phyloP scores from a whole-genome alignment of 768 basidiomycete genomes.

The Crepidotus variabilis region DNA sequence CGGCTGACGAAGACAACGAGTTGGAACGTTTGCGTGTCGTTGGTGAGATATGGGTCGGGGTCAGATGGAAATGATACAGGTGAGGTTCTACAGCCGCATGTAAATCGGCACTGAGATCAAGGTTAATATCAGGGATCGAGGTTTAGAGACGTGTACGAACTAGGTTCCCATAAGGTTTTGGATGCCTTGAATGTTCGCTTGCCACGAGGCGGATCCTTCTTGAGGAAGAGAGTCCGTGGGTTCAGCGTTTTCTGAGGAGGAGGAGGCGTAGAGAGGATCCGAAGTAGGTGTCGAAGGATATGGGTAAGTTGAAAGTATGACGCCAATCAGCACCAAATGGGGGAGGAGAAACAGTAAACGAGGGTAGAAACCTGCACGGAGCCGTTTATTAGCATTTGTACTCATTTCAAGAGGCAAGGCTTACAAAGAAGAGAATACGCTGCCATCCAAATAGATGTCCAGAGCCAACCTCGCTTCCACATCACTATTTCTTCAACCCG shows the following conservation, averaged over 20 bases:
- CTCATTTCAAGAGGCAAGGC: constrained; percentile 22
- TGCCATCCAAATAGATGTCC: constrained; percentile 73
- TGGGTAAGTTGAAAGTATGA: constrained; percentile 68
- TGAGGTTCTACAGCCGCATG: constrained; percentile 52
- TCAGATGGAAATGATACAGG: constrained; percentile 47
- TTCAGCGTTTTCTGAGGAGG: constrained; percentile 8
- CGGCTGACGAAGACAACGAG: constrained; percentile 6
- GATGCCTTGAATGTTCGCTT: constrained; percentile 83
- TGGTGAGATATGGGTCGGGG: constrained; percentile 32
- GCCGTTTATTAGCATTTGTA: neutral
- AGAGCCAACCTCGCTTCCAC: constrained; percentile 76
- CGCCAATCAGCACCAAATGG: constrained; percentile 52
- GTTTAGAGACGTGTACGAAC: constrained; percentile 39
- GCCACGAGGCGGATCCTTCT: constrained; percentile 77
- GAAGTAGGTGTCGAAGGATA: constrained; percentile 24
- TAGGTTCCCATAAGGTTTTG: constrained; percentile 88
- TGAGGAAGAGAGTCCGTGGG: constrained; percentile 32
- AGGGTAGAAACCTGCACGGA: constrained; percentile 67
- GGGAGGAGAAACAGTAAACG: constrained; percentile 69
- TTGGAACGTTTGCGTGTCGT: constrained; percentile 12
- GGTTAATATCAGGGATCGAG: neutral
- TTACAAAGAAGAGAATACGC: constrained; percentile 77
- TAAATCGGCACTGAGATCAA: constrained; percentile 49
- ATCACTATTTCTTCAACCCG: constrained; percentile 79
- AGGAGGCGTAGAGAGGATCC: constrained; percentile 12